phyloP scores from a whole-genome alignment of 2,329 filamentous ascomycete species.

The Aspergillus hortae region DNA sequence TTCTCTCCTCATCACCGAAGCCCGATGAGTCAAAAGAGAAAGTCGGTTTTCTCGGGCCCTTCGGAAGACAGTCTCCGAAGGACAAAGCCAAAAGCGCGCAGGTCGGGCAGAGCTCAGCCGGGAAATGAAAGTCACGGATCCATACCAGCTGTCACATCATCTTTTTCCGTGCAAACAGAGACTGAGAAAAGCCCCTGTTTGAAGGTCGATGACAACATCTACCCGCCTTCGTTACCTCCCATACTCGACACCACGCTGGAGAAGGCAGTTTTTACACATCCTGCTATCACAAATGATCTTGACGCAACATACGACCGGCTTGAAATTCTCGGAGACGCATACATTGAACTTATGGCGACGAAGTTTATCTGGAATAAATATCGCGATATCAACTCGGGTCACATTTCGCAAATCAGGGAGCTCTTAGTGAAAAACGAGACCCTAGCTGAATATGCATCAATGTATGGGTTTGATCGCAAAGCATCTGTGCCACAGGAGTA shows the following conservation, averaged over 20 bases:
- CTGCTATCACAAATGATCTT: conserved; percentile 40
- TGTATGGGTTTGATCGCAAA: conserved; percentile 67
- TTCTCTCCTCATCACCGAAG: too few species aligned
- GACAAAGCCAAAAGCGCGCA: conserved; percentile 15
- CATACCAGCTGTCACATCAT: too few species aligned
- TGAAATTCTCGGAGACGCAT: conserved; percentile 86
- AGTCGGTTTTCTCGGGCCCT: conserved; percentile 10
- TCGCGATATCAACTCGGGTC: conserved; percentile 60
- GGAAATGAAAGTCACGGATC: too few species aligned
- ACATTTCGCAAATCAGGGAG: conserved; percentile 73
- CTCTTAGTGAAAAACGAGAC: conserved; percentile 76
- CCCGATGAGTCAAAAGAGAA: conserved; percentile 26
- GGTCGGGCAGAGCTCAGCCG: too few species aligned
- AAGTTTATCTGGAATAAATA: conserved; percentile 73
- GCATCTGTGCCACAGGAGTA: conserved; percentile 55
- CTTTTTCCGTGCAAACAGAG: too few species aligned
- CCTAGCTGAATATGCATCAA: conserved; percentile 63
- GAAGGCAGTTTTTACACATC: conserved; percentile 64
- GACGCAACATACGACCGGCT: conserved; percentile 68
- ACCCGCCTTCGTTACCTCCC: conserved; percentile 48
- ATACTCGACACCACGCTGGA: conserved; percentile 60
- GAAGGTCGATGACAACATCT: background rate
- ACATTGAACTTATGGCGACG: conserved; percentile 73
- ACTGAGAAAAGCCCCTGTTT: background rate
- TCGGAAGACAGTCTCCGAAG: conserved; percentile 8